Evolutionary conservation across 2,329 filamentous ascomycete species (phyloP).

Genomic region (Cercospora sp.): DNA sequence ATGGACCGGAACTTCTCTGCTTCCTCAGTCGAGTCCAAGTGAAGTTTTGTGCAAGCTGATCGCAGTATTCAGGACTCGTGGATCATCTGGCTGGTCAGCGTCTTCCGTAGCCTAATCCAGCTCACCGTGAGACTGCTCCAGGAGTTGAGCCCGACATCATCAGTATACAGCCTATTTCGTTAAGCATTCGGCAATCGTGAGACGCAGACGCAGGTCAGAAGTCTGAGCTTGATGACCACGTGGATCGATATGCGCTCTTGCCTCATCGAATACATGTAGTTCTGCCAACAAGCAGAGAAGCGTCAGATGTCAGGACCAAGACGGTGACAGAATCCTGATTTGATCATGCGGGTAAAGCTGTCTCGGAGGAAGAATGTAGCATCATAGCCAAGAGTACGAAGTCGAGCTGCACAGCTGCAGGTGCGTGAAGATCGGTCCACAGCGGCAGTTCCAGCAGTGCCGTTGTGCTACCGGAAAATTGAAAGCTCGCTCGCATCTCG

Average conservation of each 20-base stretch:
- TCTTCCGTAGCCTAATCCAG: background rate
- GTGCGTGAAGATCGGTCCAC: background rate
- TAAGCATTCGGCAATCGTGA: conserved; percentile 1
- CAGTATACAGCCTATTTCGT: background rate
- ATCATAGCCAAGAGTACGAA: background rate
- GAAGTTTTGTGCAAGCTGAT: background rate
- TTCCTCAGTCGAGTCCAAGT: background rate
- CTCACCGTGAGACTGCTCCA: background rate
- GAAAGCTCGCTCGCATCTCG: background rate
- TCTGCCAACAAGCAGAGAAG: background rate
- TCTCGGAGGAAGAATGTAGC: background rate
- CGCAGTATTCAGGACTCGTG: background rate
- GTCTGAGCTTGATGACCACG: background rate
- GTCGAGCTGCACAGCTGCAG: background rate
- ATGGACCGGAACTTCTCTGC: background rate
- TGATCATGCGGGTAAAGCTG: background rate
- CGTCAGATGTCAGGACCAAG: background rate
- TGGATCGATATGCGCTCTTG: background rate
- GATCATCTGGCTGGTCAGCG: background rate
- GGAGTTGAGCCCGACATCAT: background rate
- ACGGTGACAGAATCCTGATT: background rate
- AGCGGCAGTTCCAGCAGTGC: background rate
- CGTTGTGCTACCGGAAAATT: background rate
- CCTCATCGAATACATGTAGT: background rate
- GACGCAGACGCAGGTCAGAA: background rate